Evolutionary conservation across 345 rosid species (phyloP).

Genomic region (Linum lewisii): DNA sequence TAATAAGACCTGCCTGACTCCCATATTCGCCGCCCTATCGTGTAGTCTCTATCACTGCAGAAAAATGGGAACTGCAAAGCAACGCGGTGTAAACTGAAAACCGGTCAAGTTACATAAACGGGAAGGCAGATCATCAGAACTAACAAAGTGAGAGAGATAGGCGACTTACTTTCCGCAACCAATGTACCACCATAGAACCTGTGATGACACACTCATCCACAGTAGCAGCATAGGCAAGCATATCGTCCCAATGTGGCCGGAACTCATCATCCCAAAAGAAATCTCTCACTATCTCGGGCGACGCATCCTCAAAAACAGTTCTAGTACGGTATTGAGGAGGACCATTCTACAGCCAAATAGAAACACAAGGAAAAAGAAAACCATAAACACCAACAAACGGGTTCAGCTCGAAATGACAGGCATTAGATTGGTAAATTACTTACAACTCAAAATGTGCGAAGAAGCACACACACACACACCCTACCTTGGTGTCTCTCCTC

Average conservation of each 20-base stretch:
- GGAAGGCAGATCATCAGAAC: neutral
- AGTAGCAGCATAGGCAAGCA: conserved; percentile 50
- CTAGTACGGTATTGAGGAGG: conserved; percentile 64
- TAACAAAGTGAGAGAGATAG: neutral
- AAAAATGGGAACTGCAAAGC: conserved; percentile 67
- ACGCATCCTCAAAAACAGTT: conserved; percentile 63
- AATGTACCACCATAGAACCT: conserved; percentile 76
- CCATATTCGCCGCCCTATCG: conserved; percentile 78
- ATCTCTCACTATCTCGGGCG: conserved; percentile 57
- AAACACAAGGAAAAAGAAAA: conserved; percentile 2
- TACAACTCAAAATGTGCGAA: neutral
- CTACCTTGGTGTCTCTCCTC: conserved; percentile 63
- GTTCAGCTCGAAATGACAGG: conserved; percentile 1
- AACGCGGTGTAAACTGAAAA: conserved; percentile 6
- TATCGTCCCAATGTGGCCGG: conserved; percentile 66
- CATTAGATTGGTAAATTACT: conserved; percentile 1
- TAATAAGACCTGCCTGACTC: conserved; percentile 45
- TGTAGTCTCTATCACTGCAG: conserved; percentile 78
- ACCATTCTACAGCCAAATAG: conserved; percentile 31
- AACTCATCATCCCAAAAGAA: conserved; percentile 72
- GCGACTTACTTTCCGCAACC: conserved; percentile 59
- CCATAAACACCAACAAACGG: neutral
- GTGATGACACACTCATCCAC: conserved; percentile 45
- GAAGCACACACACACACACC: neutral
- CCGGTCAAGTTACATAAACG: conserved; percentile 6